Conservation (phyloP, 2,329 filamentous ascomycete genomes). For the Diaporthe aspalathi region DNA sequence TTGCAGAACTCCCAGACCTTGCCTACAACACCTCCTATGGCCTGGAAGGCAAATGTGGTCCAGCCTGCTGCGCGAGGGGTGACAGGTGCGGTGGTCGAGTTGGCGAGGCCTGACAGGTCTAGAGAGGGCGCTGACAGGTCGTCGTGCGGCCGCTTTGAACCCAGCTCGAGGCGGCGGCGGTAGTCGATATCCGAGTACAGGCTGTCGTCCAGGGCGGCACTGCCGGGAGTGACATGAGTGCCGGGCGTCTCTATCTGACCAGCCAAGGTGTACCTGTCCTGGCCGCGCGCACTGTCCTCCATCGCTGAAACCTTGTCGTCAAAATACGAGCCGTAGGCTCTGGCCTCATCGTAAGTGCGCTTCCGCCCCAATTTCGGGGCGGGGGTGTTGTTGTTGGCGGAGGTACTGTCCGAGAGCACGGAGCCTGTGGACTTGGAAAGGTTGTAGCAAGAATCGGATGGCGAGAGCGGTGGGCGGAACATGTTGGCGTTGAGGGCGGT, state of each 20-base stretch:
- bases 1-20: slow-evolving; percentile 90
- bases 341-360: slow-evolving; percentile 49
- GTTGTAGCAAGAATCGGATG: slow-evolving; percentile 44
- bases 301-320: slow-evolving; percentile 47
- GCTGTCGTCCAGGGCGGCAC: slow-evolving; percentile 61
- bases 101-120: slow-evolving; percentile 47
- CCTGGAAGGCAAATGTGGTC: slow-evolving; percentile 69
- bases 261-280: slow-evolving; percentile 60
- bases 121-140: slow-evolving; percentile 51
- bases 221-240: slow-evolving; percentile 45
- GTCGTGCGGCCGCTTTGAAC: slow-evolving; percentile 56
- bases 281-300: slow-evolving; percentile 41
- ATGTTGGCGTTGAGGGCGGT: slow-evolving; percentile 48
- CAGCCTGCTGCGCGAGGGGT: slow-evolving; percentile 55
- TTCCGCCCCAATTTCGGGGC: slow-evolving; percentile 60
- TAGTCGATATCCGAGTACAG: slow-evolving; percentile 69
- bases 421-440: slow-evolving; percentile 52
- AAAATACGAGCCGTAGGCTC: slow-evolving; percentile 46
- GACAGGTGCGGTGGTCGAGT: slow-evolving; percentile 42
- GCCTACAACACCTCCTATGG: slow-evolving; percentile 76
- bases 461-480: slow-evolving; percentile 49
- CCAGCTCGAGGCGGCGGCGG: slow-evolving; percentile 57
- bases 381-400: slow-evolving; percentile 45
- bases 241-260: slow-evolving; percentile 64
- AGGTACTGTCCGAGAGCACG: slow-evolving; percentile 52